Conservation (phyloP, 352 stramenopile genomes). For the Phytophthora boehmeriae region DNA sequence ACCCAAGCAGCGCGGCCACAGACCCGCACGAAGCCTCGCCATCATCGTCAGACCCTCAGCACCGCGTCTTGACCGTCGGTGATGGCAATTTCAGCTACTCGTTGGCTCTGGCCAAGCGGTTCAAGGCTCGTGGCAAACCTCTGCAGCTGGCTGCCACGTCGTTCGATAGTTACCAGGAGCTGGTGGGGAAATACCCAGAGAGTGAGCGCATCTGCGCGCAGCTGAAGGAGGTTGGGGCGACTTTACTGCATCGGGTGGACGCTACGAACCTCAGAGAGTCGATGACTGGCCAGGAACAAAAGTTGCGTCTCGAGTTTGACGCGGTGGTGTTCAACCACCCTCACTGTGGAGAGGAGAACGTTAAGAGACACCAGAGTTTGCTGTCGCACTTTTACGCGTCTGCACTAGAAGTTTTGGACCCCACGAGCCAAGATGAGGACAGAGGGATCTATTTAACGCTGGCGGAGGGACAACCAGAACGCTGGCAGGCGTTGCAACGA, state of each 20-base stretch:
- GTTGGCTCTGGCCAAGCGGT: slow-evolving; percentile 62
- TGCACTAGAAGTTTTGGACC: slow-evolving; percentile 47
- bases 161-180: slow-evolving; percentile 67
- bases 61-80: slow-evolving; percentile 84
- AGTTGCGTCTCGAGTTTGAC: slow-evolving; percentile 52
- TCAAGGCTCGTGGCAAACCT: slow-evolving; percentile 17
- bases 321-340: slow-evolving; percentile 95
- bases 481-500: slow-evolving; percentile 73
- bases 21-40: not conserved
- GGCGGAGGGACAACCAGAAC: slow-evolving; percentile 73
- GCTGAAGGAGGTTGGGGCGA: slow-evolving; percentile 42
- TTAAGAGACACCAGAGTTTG: slow-evolving; percentile 85
- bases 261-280: slow-evolving; percentile 63
- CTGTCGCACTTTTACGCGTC: slow-evolving; percentile 92
- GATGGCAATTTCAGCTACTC: slow-evolving; percentile 96
- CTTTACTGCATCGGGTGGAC: slow-evolving; percentile 67
- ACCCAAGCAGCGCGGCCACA: no score
- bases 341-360: slow-evolving; percentile 92
- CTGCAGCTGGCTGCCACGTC: slow-evolving; percentile 58
- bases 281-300: slow-evolving; percentile 23
- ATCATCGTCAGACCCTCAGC: not conserved
- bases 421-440: slow-evolving; percentile 13
- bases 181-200: slow-evolving; percentile 72
- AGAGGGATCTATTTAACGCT: slow-evolving; percentile 67
- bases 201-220: slow-evolving; percentile 44